Evolutionary conservation across 441 rosid genomes (phyloP), one percentile per base, ranked within the genome.

Genomic region (Jatropha podagrica): DNA sequence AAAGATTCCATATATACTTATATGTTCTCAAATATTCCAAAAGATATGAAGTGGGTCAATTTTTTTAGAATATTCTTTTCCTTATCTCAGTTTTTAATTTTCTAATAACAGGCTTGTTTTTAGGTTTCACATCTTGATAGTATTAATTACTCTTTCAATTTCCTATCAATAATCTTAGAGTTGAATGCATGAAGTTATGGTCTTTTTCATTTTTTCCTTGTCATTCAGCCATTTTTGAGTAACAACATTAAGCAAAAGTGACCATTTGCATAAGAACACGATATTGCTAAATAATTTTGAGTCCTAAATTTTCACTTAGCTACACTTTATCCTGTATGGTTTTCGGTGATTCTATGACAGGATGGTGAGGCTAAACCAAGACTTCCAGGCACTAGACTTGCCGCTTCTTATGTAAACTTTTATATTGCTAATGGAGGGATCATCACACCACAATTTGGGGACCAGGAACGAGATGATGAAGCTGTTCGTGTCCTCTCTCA

Each of bases 331-430:
- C 26, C 37, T 48, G 12, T 12, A 13, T 14, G 37, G 74, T 74
- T 41, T 74, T 65, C 0, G 69, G 58, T 78, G 70, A 49, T 27
- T 42, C 12, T 69, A 54, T 42, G 18, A 71, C 91, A 91, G 97
- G 93, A 83, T 48, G 88, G 88, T 71, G 92, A 91, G 32, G 97
- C 87, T 40, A 89, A 84, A 82, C 81, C 95, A 26, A 87, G 99
- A 81, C 79, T 71, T 59, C 73, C 96, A 4, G 92, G 89, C 12
- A 92, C 93, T 65, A 89, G 98, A 88, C 94, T 96, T 17, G 99
- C 98, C 72, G 92, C 93, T 51, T 92, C 98, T 2, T 96, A 92
- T 60, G 88, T 86, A 72, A 96, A 92, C 77, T 96, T 96, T 84
- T 96, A 96, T 71, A 89, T 96, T 37, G 92, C 87, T 14, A 94